phyloP scores from a whole-genome alignment of 352 stramenopile species.

The Phytopythium mirpurense region DNA sequence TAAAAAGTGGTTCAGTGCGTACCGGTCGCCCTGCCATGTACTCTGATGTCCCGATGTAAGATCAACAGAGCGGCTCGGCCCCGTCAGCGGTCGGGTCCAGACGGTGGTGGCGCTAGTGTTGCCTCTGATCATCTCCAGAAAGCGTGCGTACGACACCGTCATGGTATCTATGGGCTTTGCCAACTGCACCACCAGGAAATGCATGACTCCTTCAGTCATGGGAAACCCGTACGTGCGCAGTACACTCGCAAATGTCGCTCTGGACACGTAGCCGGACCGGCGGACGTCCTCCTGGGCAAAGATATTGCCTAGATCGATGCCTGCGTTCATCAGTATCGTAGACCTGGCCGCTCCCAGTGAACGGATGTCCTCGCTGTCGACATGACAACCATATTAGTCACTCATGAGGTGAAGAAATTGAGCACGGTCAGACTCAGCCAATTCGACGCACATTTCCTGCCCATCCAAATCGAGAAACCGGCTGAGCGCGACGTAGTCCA shows the following conservation, averaged over 20 bases:
- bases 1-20: too few species aligned
- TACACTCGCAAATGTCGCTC: constrained; percentile 30
- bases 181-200: constrained; percentile 50
- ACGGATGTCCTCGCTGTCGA: constrained; percentile 38
- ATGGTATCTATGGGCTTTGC: constrained; percentile 44
- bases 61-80: neutral
- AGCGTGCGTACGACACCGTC: constrained; percentile 44
- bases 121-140: constrained; percentile 47
- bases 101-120: constrained; percentile 9
- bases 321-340: constrained; percentile 22
- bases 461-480: constrained; percentile 44
- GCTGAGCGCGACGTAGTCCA: constrained; percentile 49
- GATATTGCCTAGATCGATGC: constrained; percentile 28
- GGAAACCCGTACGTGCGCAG: constrained; percentile 30
- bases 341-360: constrained; percentile 22
- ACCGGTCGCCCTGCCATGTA: neutral
- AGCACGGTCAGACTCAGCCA: neutral
- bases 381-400: too few species aligned
- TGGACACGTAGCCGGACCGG: constrained; percentile 33
- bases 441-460: constrained; percentile 39
- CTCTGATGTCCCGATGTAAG: neutral
- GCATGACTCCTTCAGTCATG: constrained; percentile 30
- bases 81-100: constrained; percentile 8
- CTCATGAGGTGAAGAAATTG: constrained; percentile 1
- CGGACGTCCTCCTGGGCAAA: constrained; percentile 40